Evolutionary conservation across 2,329 filamentous ascomycete genomes (phyloP), one percentile per base, ranked within the genome.

Genomic region (Hypoxylon sp.): DNA sequence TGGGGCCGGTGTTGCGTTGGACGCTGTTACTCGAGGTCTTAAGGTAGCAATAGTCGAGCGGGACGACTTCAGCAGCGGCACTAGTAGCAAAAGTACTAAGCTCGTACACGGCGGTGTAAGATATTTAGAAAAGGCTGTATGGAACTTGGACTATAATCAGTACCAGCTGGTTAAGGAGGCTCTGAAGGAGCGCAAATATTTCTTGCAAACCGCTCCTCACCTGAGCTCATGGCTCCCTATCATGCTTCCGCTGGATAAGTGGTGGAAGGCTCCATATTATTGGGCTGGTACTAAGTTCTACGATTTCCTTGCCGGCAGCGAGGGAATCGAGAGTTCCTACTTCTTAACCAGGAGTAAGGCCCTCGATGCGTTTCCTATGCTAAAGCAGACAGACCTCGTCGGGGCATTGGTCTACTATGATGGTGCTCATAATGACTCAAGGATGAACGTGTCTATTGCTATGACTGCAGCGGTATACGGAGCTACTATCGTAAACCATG

Each of bases 321-420:
- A 97, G 80, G 94, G 94, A 61, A 94, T 97, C 75, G 93, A 97
- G 80, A 94, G 89, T 75, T 95, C 92, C 5, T 97, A 97, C 82
- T 97, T 97, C 79, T 82, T 97, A 76, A 94, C 93, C 24, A 91
- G 91, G 80, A 94, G 91, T 79, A 95, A 95, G 81, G 93, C 93
- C 8, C 84, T 97, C 70, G 93, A 95, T 78, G 92, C 92, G 2
- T 97, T 97, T 77, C 94, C 94, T 6, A 96, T 97, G 93, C 81
- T 97, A 72, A 94, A 93, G 82, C 91, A 89, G 77, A 90, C 92
- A 46, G 89, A 91, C 71, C 83, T 97, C 13, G 87, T 94, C 48
- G 94, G 94, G 67, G 93, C 93, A 64, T 83, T 97, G 75, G 93
- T 97, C 24, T 97, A 97, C 84, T 97, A 97, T 78, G 93, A 97